phyloP scores from a whole-genome alignment of 2,329 filamentous ascomycete genomes.

The Diaporthe sp. region DNA sequence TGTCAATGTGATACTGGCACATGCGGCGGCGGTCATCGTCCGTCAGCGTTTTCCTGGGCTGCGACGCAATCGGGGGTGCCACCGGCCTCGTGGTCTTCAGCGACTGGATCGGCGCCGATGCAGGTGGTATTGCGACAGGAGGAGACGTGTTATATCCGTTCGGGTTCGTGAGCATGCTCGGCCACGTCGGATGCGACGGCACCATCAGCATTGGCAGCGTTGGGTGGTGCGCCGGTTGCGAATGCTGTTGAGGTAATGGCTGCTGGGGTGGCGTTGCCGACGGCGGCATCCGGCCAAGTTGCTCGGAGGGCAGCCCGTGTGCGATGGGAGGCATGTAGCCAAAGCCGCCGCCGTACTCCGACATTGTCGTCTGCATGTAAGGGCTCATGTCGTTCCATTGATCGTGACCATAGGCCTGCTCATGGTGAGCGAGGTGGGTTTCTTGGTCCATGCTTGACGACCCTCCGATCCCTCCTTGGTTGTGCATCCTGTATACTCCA shows the following conservation, averaged over 20 bases:
- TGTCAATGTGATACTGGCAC: constrained; percentile 93
- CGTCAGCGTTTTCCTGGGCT: constrained; percentile 88
- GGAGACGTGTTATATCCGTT: constrained; percentile 71
- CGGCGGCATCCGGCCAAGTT: constrained; percentile 67
- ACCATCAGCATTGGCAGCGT: constrained; percentile 80
- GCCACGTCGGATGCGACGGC: constrained; percentile 78
- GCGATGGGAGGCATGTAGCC: constrained; percentile 69
- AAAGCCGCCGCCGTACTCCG: constrained; percentile 75
- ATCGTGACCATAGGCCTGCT: constrained; percentile 60
- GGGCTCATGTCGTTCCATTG: constrained; percentile 70
- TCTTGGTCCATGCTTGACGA: constrained; percentile 63
- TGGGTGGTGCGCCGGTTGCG: constrained; percentile 57
- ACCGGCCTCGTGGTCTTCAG: constrained; percentile 59
- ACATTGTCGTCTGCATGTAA: constrained; percentile 79
- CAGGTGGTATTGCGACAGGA: constrained; percentile 71
- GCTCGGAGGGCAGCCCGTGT: constrained; percentile 64
- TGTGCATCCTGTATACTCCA: constrained; percentile 57
- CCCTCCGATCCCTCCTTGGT: constrained; percentile 56
- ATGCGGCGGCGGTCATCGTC: constrained; percentile 91
- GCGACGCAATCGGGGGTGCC: constrained; percentile 67
- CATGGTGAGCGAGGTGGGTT: constrained; percentile 58
- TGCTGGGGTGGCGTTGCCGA: constrained; percentile 69
- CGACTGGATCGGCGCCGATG: constrained; percentile 64
- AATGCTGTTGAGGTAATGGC: constrained; percentile 66
- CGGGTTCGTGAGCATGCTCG: constrained; percentile 84